Evolutionary conservation across 2,329 filamentous ascomycete genomes (phyloP).

Genomic region (Neonectria hederae): DNA sequence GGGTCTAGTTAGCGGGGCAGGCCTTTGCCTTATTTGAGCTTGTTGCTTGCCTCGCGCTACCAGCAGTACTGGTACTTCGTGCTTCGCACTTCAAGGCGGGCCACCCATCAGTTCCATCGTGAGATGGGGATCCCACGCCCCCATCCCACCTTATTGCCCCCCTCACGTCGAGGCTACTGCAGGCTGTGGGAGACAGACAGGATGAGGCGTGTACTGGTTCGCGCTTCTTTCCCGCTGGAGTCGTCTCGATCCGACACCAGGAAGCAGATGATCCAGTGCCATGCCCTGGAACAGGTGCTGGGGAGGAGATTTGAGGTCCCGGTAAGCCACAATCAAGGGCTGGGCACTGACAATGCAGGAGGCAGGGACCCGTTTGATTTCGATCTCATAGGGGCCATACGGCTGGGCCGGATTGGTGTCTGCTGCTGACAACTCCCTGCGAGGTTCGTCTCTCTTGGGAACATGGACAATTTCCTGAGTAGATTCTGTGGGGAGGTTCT

Average conservation of each 20-base stretch:
- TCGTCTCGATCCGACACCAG: slow-evolving; percentile 27
- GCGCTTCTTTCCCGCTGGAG: slow-evolving; percentile 26
- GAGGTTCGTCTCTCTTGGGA: slow-evolving; percentile 16
- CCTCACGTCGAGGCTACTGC: slow-evolving; percentile 36
- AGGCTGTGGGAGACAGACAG: slow-evolving; percentile 32
- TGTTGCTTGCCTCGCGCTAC: slow-evolving; percentile 15
- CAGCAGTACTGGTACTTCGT: slow-evolving; percentile 26
- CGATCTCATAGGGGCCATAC: slow-evolving; percentile 21
- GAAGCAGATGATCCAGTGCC: slow-evolving; percentile 23
- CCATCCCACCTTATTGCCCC: slow-evolving; percentile 26
- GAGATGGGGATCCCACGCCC: slow-evolving; percentile 27
- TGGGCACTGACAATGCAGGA: slow-evolving; percentile 26
- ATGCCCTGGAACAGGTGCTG: slow-evolving; percentile 16
- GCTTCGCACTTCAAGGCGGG: not conserved
- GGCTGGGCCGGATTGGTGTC: slow-evolving; percentile 20
- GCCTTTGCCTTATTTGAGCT: slow-evolving; percentile 23
- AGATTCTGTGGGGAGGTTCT: slow-evolving; percentile 13
- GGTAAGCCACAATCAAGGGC: slow-evolving; percentile 20
- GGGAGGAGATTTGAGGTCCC: slow-evolving; percentile 17
- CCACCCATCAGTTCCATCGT: not conserved
- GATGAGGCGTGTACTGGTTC: slow-evolving; percentile 21
- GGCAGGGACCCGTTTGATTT: slow-evolving; percentile 28
- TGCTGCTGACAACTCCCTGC: slow-evolving; percentile 12
- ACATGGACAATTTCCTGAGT: slow-evolving; percentile 15
- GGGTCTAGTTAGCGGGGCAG: slow-evolving; percentile 31